A percentile compares a stretch with the other conserved stretches of the same genome.
phyloP scores from a whole-genome alignment of 2,329 filamentous ascomycete species.

The Aspergillus latus region DNA sequence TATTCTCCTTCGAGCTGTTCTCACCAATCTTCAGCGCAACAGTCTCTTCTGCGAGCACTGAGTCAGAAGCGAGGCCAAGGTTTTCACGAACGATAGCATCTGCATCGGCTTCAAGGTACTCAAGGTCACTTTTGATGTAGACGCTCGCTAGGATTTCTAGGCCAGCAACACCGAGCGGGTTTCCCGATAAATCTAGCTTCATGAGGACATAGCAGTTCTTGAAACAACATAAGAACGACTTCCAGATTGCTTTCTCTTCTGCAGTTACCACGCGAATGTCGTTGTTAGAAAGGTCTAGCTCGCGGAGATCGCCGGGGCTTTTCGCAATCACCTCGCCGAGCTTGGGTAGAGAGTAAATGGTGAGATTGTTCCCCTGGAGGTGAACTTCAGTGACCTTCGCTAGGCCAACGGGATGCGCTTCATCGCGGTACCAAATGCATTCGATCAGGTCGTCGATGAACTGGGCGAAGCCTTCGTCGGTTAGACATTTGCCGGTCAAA shows the following conservation, averaged over 20 bases:
- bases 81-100: slow-evolving; percentile 16
- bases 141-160: slow-evolving; percentile 49
- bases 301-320: slow-evolving; percentile 46
- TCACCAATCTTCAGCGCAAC: slow-evolving; percentile 16
- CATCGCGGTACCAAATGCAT: slow-evolving; percentile 38
- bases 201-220: slow-evolving; percentile 43
- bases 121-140: slow-evolving; percentile 40
- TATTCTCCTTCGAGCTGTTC: slow-evolving; percentile 15
- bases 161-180: slow-evolving; percentile 42
- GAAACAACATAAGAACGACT: slow-evolving; percentile 47
- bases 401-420: slow-evolving; percentile 28
- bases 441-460: slow-evolving; percentile 45
- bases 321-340: slow-evolving; percentile 44
- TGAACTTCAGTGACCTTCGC: slow-evolving; percentile 49
- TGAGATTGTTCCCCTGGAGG: slow-evolving; percentile 47
- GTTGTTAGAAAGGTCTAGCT: slow-evolving; percentile 51
- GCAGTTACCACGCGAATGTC: slow-evolving; percentile 40
- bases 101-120: slow-evolving; percentile 32
- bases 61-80: neutral
- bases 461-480: slow-evolving; percentile 45
- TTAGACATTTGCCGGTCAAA: slow-evolving; percentile 46
- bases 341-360: slow-evolving; percentile 40
- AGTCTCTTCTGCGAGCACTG: slow-evolving; percentile 9
- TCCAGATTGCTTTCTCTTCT: slow-evolving; percentile 43
- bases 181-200: slow-evolving; percentile 48